These are phyloP conservation scores for Medicago ruthenica DNA, from an alignment of 306 rosid genomes.

Conservation along the genomic window DNA sequence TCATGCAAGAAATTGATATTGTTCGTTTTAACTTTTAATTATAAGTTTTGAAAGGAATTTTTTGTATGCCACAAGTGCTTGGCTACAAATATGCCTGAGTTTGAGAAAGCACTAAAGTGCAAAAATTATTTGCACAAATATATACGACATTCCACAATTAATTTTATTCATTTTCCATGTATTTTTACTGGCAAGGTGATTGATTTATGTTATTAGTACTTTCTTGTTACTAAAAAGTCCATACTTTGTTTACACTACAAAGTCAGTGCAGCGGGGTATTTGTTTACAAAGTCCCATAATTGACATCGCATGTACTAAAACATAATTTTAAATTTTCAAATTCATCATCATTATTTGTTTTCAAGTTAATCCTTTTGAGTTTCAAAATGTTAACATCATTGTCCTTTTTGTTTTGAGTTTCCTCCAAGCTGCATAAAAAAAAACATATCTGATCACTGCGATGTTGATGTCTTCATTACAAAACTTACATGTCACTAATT, in stretches of 20 bases:
- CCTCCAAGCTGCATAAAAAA: too few species aligned
- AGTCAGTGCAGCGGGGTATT: not conserved
- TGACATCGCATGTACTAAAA: too few species aligned
- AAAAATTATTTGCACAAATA: not conserved
- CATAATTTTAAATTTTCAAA: not conserved
- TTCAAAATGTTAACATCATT: not conserved
- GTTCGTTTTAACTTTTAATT: slow-evolving; percentile 11
- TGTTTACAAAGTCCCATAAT: too few species aligned
- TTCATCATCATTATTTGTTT: not conserved
- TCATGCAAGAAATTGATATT: not conserved
- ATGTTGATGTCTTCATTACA: too few species aligned
- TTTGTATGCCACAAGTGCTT: slow-evolving; percentile 6
- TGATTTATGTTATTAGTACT: not conserved
- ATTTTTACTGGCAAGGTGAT: not conserved
- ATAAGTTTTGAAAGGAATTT: slow-evolving; percentile 14
- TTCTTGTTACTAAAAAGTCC: not conserved
- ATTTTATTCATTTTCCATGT: not conserved
- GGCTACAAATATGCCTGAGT: slow-evolving; percentile 23
- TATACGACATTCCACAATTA: slow-evolving; percentile 10
- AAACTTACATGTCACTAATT: too few species aligned
- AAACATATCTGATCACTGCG: too few species aligned
- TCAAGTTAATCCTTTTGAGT: not conserved
- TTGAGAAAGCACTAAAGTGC: not conserved
- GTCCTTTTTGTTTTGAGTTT: not conserved
- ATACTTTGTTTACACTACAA: not conserved